phyloP scores from a whole-genome alignment of 306 rosid species.

The Cercis canadensis region DNA sequence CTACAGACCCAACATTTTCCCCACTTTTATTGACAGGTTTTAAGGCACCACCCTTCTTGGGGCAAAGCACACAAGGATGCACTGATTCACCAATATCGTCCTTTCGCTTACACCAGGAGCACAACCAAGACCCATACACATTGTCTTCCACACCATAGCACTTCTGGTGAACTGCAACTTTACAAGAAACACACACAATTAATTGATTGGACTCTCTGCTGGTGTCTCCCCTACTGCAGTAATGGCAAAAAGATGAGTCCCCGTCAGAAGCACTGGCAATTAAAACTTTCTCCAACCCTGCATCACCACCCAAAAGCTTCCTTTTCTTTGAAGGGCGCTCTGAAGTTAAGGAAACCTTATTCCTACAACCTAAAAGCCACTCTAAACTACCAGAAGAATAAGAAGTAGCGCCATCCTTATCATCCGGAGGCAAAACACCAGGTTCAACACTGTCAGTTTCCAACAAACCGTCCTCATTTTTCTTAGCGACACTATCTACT shows the following conservation, averaged over 20 bases:
- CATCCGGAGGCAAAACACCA: conserved; percentile 43
- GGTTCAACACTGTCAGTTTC: conserved; percentile 45
- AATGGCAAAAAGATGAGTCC: conserved; percentile 70
- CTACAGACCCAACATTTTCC: conserved; percentile 48
- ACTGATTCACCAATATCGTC: conserved; percentile 47
- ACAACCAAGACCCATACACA: conserved; percentile 68
- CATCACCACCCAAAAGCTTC: conserved; percentile 82
- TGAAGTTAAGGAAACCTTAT: conserved; percentile 66
- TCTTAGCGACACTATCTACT: conserved; percentile 28
- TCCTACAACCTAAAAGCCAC: conserved; percentile 86
- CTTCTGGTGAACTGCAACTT: conserved; percentile 79
- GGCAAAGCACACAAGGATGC: conserved; percentile 85
- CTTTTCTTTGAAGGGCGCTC: conserved; percentile 95
- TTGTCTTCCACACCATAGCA: conserved; percentile 76
- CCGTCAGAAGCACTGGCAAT: conserved; percentile 64
- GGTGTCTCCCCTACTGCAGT: conserved; percentile 63
- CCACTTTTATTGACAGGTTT: conserved; percentile 59
- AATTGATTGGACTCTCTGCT: conserved; percentile 56
- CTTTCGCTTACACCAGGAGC: conserved; percentile 84
- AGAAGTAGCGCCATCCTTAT: conserved; percentile 30
- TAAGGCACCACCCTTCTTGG: conserved; percentile 90
- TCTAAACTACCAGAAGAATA: conserved; percentile 54
- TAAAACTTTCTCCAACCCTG: conserved; percentile 80
- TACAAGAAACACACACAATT: conserved; percentile 68
- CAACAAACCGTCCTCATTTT: conserved; percentile 39